Evolutionary conservation across 768 basidiomycete genomes (phyloP).

Genomic region (Lepiota subincarnata): DNA sequence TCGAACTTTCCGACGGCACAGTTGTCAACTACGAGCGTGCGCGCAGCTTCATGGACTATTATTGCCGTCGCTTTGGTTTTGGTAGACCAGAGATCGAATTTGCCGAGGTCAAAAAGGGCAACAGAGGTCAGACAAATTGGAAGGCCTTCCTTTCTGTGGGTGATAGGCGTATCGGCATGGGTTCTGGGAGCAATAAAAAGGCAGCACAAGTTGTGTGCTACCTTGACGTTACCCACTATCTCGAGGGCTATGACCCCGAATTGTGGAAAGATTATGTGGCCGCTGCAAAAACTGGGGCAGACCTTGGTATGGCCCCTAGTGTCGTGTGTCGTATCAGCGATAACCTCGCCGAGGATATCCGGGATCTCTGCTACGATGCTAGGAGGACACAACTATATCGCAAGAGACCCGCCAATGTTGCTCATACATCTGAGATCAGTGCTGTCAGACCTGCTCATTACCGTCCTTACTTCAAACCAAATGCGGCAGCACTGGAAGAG

Average conservation of each 20-base stretch:
- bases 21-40: slow-evolving; percentile 67
- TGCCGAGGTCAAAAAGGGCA: slow-evolving; percentile 24
- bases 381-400: slow-evolving; percentile 59
- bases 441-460: background rate
- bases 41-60: slow-evolving; percentile 92
- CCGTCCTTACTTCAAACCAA: slow-evolving; percentile 9
- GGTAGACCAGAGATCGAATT: slow-evolving; percentile 67
- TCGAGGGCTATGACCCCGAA: slow-evolving; percentile 76
- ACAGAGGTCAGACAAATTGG: slow-evolving; percentile 41
- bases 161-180: slow-evolving; percentile 79
- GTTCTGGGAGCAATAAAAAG: slow-evolving; percentile 67
- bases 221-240: slow-evolving; percentile 83
- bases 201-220: slow-evolving; percentile 66
- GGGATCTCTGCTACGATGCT: slow-evolving; percentile 66
- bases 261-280: slow-evolving; percentile 73
- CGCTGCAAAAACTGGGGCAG: slow-evolving; percentile 59
- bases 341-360: slow-evolving; percentile 62
- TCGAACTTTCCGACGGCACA: slow-evolving; percentile 57
- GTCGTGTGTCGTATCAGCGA: slow-evolving; percentile 64
- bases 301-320: slow-evolving; percentile 67
- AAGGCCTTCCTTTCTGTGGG: slow-evolving; percentile 74
- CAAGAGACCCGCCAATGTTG: slow-evolving; percentile 46
- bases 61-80: slow-evolving; percentile 78
- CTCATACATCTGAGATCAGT: background rate
- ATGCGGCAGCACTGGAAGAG: slow-evolving; percentile 17